Evolutionary conservation across 2,329 filamentous ascomycete species (phyloP), one percentile per base, ranked within the genome.

Genomic region (Fusarium sp.): DNA sequence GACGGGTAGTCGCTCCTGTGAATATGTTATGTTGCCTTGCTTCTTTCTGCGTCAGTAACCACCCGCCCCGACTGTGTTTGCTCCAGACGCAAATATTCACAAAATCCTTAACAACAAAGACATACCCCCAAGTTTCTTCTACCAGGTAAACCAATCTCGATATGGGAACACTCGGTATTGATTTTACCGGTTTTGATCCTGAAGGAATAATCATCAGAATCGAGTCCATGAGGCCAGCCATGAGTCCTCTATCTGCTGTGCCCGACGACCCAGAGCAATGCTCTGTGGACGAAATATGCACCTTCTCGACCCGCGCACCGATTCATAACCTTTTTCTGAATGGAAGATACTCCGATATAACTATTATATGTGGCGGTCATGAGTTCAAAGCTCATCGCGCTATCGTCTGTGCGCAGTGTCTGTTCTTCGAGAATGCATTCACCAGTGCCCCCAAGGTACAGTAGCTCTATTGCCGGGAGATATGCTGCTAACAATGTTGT

Each of bases 341-440:
- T 2, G 63, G 65, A 6, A 74, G 75, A 24, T 79, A 72, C 58
- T 74, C 78, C 7, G 79, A 81, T 56, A 71, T 81, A 53, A 72
- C 61, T 5, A 74, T 81, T 20, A 57, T 26, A 14, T 81, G 79
- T 58, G 63, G 65, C 2, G 72, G 58, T 5, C 66, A 62, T 2
- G 57, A 69, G 7, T 80, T 80, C 62, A 73, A 73, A 14, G 75
- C 75, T 2, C 79, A 81, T 39, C 72, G 76, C 1, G 73, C 74
- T 26, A 72, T 81, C 28, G 66, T 81, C 26, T 81, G 78, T 61
- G 42, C 75, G 3, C 76, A 79, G 52, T 81, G 78, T 2, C 24
- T 69, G n/a, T 81, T 81, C 49, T 70, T 70, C 24, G 73, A 75
- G 15, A 67, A 50, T 11, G 75, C 78, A 1, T 71, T 78, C 44